Percentiles rank a stretch among this genome's conserved stretches.
Evolutionary conservation across 2,329 filamentous ascomycete species (phyloP).

Genomic region (Ilyonectria destructans): DNA sequence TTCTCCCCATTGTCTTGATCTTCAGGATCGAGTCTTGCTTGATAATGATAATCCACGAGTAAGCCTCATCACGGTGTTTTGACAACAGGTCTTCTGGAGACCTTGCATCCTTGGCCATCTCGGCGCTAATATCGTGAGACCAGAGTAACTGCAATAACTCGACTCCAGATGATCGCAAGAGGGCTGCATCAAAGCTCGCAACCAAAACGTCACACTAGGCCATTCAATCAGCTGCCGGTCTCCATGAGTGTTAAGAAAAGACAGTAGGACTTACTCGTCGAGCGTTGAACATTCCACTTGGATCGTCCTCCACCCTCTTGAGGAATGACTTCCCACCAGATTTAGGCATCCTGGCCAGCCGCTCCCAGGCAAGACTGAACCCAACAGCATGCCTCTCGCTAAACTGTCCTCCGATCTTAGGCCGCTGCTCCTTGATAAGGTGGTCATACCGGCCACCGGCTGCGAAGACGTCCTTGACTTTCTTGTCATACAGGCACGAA

Average conservation of each 20-base stretch:
- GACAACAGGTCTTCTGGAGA: constrained; percentile 86
- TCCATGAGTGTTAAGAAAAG: neutral
- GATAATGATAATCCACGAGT: constrained; percentile 91
- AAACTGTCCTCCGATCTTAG: constrained; percentile 75
- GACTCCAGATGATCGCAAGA: constrained; percentile 83
- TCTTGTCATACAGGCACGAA: constrained; percentile 90
- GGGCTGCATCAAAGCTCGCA: constrained; percentile 85
- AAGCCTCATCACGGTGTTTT: constrained; percentile 82
- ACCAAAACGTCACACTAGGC: constrained; percentile 88
- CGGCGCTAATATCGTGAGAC: constrained; percentile 87
- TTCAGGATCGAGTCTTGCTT: constrained; percentile 86
- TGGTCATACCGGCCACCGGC: constrained; percentile 95
- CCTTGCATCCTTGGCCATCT: constrained; percentile 85
- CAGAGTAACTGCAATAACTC: constrained; percentile 86
- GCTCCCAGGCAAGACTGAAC: constrained; percentile 92
- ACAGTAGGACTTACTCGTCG: constrained; percentile 70
- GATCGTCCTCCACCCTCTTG: constrained; percentile 80
- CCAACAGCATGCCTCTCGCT: constrained; percentile 88
- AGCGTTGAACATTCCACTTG: constrained; percentile 70
- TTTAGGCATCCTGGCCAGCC: constrained; percentile 78
- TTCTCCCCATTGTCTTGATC: constrained; percentile 83
- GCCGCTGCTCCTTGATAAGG: constrained; percentile 87
- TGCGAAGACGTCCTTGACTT: constrained; percentile 88
- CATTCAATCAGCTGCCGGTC: constrained; percentile 5
- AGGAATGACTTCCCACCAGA: constrained; percentile 71